Conservation (phyloP, 176 grass and related monocot genomes). For the Musa acuminata region DNA sequence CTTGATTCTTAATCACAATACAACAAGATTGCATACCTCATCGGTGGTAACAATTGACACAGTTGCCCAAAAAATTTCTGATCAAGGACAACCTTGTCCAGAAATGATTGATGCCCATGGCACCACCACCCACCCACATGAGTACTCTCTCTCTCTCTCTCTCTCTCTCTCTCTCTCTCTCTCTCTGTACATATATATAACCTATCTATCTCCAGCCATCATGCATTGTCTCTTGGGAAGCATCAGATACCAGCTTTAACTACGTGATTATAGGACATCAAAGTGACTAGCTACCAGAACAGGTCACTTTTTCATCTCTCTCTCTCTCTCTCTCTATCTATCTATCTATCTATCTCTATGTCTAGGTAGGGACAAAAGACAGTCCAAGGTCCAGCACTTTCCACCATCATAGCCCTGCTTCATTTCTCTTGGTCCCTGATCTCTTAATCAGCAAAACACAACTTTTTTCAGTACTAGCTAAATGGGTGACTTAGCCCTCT, state of each 20-base stretch:
- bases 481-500: neutral
- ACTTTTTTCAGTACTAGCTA: neutral
- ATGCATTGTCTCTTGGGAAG: neutral
- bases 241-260: too few species aligned
- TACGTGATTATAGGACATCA: neutral
- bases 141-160: too few species aligned
- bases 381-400: too few species aligned
- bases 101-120: neutral
- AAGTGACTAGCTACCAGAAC: neutral
- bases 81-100: conserved; percentile 2
- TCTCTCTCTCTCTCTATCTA: too few species aligned
- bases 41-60: neutral
- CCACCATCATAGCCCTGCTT: neutral
- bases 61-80: neutral
- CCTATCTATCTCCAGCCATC: neutral
- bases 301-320: too few species aligned
- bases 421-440: neutral
- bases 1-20: neutral
- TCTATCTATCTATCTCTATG: too few species aligned
- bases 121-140: neutral
- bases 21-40: neutral
- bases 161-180: too few species aligned
- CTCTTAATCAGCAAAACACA: neutral
- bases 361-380: too few species aligned
- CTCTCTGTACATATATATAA: too few species aligned